Percentiles rank a stretch among this genome's conserved stretches.
phyloP scores from a whole-genome alignment of 305 asterid species.

The Fraxinus greggii region DNA sequence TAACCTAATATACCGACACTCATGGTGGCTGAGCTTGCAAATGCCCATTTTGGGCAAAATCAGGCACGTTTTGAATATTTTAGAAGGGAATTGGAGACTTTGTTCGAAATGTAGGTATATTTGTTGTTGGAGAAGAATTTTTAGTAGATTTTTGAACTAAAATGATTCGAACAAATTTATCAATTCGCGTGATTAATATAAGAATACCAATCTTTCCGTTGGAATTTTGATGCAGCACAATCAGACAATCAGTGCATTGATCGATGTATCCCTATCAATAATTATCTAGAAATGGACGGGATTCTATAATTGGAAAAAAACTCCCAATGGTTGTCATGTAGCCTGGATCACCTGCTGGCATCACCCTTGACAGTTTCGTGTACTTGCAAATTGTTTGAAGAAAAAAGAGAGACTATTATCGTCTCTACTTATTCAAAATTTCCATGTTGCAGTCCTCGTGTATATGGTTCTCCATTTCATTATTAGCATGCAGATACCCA shows the following conservation, averaged over 20 bases:
- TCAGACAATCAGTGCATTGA: neutral
- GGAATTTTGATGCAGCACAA: neutral
- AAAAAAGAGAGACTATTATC: neutral
- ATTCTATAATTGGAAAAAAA: neutral
- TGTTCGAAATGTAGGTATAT: neutral
- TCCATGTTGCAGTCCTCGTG: neutral
- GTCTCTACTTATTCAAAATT: neutral
- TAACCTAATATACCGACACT: neutral
- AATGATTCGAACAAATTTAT: neutral
- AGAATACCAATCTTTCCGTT: neutral
- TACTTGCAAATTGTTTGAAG: neutral
- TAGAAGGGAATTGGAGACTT: neutral
- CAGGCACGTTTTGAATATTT: neutral
- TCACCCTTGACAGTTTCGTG: neutral
- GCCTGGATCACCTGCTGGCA: neutral
- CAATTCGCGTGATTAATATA: neutral
- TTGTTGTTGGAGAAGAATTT: neutral
- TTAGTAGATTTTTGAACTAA: neutral
- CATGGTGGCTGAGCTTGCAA: neutral
- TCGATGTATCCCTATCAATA: neutral
- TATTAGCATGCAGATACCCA: neutral
- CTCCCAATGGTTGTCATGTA: neutral
- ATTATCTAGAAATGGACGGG: neutral
- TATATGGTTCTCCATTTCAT: constrained; percentile 7
- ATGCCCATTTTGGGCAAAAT: neutral